These are phyloP conservation scores for Podospora bellae-mahoneyi DNA, from an alignment of 495 filamentous ascomycete species.

Conservation along the genomic window DNA sequence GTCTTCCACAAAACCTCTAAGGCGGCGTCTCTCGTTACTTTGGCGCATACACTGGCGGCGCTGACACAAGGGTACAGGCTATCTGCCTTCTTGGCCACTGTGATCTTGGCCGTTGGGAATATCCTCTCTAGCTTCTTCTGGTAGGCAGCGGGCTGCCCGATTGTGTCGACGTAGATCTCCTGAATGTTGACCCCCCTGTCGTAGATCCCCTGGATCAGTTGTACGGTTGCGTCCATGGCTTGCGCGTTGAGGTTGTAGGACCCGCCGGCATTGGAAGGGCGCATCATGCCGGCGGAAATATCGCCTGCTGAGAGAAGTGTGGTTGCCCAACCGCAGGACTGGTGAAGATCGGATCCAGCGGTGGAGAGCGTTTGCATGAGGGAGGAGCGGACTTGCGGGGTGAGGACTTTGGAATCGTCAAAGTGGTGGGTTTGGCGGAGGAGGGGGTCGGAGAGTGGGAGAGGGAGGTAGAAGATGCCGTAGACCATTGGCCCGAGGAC, in stretches of 20 bases:
- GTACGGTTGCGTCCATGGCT: slow-evolving; percentile 92
- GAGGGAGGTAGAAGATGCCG: slow-evolving; percentile 79
- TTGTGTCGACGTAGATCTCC: slow-evolving; percentile 94
- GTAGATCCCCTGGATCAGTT: slow-evolving; percentile 72
- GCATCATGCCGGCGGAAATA: slow-evolving; percentile 77
- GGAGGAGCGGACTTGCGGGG: slow-evolving; percentile 63
- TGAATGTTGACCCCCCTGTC: slow-evolving; percentile 70
- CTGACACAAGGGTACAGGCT: slow-evolving; percentile 89
- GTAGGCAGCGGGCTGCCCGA: slow-evolving; percentile 77
- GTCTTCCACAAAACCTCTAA: slow-evolving; percentile 57
- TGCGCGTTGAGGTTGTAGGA: slow-evolving; percentile 95
- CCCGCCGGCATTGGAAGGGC: slow-evolving; percentile 45
- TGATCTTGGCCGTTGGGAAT: slow-evolving; percentile 77
- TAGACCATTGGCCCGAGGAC: slow-evolving; percentile 98
- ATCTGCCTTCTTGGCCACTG: slow-evolving; percentile 95
- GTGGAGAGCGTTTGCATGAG: slow-evolving; percentile 77
- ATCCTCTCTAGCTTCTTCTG: slow-evolving; percentile 78
- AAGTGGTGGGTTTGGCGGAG: slow-evolving; percentile 76
- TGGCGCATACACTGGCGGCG: slow-evolving; percentile 90
- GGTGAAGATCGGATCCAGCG: slow-evolving; percentile 56
- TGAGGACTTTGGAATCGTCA: slow-evolving; percentile 88
- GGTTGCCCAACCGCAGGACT: slow-evolving; percentile 76
- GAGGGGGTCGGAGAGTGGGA: slow-evolving; percentile 62
- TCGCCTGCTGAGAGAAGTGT: slow-evolving; percentile 79
- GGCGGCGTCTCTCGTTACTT: slow-evolving; percentile 89